Evolutionary conservation across 305 asterid genomes (phyloP), one percentile per base, ranked within the genome.

Genomic region (Plantago rigida): DNA sequence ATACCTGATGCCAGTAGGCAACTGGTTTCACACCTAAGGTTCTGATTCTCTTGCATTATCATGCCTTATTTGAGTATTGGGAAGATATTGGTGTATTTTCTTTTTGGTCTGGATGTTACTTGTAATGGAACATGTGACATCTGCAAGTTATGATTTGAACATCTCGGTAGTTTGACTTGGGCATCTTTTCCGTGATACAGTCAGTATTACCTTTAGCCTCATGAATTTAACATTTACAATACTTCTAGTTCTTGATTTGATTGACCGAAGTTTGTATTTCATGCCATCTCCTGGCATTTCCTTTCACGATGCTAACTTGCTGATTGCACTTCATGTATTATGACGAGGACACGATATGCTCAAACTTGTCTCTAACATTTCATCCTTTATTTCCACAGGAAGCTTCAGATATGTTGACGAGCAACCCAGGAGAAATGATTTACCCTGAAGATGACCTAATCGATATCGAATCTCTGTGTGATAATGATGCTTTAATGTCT

Each of bases 401-500:
- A 51, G 69, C 76, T 45, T 66, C 81, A 0, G 69, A 68, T 54
- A 46, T 42, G 74, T 64, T 62, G 34, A 76, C 77, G 11, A 75
- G 69, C 62, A 75, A 64, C 69, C 50, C 69, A 3, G 89, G 78
- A 14, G 78, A 73, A 41, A 51, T 57, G 69, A 64, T 15, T 22
- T 80, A 77, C 67, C 71, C 76, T 0, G 90, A 76, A 44, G 95
- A 81, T 51, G 93, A 80, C 19, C 77, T 86, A 10, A 52, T 87
- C 7, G 95, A 91, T 45, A 65, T 87, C 11, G 83, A 71, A 12
- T 53, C 79, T 58, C 64, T 91, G 68, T 70, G 80, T 73, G 94
- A 87, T 52, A 95, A 87, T 47, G 97, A 87, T 53, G 80, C 88
- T 59, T 86, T 87, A 76, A 91, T 91, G 94, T 81, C 95, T 60